These are phyloP conservation scores for Cubamyces sp. DNA, from an alignment of 768 basidiomycete genomes.

Conservation along the genomic window DNA sequence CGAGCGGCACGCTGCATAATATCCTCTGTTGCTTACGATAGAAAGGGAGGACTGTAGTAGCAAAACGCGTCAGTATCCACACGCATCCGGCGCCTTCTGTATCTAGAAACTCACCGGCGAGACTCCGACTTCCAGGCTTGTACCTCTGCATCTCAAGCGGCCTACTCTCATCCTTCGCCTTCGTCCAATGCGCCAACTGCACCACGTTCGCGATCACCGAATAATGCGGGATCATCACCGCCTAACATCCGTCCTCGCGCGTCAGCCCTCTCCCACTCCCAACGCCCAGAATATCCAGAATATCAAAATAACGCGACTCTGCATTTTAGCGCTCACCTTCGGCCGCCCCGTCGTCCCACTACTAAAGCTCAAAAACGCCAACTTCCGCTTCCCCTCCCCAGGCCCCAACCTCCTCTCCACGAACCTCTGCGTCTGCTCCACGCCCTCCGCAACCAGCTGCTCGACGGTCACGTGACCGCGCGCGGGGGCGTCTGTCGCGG, in stretches of 20 bases:
- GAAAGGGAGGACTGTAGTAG: slow-evolving; percentile 32
- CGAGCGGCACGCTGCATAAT: no score
- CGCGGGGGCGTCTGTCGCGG: no score
- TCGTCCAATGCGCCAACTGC: slow-evolving; percentile 31
- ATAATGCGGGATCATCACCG: slow-evolving; percentile 45
- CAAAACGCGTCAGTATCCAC: neutral
- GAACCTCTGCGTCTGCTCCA: slow-evolving; percentile 43
- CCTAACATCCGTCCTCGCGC: slow-evolving; percentile 58
- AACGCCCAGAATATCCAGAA: no score
- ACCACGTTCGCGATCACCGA: slow-evolving; percentile 39
- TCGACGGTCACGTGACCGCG: slow-evolving; percentile 44
- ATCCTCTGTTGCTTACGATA: slow-evolving; percentile 29
- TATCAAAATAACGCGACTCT: slow-evolving; percentile 43
- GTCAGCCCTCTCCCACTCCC: no score
- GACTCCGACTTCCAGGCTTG: slow-evolving; percentile 58
- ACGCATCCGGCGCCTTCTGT: neutral
- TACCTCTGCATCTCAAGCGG: slow-evolving; percentile 44
- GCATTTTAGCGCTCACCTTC: slow-evolving; percentile 49
- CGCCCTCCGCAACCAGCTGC: slow-evolving; percentile 53
- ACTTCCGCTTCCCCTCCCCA: slow-evolving; percentile 68
- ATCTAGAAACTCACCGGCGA: slow-evolving; percentile 48
- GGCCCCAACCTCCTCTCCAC: slow-evolving; percentile 53
- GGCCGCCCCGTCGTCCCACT: slow-evolving; percentile 79
- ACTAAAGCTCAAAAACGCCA: slow-evolving; percentile 75
- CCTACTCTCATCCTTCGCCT: slow-evolving; percentile 39